Base-by-base conservation (phyloP, 257 asterid species). In the Ilex aquifolium region DNA sequence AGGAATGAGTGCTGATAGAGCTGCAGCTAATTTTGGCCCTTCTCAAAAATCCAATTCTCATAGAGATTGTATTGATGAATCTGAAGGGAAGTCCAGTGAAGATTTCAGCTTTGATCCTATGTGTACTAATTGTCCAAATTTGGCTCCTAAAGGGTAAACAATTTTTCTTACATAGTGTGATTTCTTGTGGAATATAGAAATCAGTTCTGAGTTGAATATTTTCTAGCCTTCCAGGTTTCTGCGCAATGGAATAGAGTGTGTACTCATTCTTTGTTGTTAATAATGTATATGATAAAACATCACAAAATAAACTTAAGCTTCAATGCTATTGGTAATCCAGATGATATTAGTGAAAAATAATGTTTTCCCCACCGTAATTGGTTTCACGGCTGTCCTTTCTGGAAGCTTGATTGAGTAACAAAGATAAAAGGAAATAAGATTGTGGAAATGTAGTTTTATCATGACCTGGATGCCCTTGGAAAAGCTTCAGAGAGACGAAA, bases 41-140 rank as follows among this genome's bases (percentile, higher is more conserved):
- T 54, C 74, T 36, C 56, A 62, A 49, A 70, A 75, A 59, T 76
- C 62, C 57, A 70, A 53, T 55, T 48, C 58, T 62, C 30, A 59
- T 59, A 79, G 76, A 70, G 65, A 68, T 64, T 32, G 50, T 29
- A 72, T 59, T 49, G 78, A 62, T 52, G 69, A 74, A 54, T 68
- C 83, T 40, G 67, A 65, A 55, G 69, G 40, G 63, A 82, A 72
- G 61, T 59, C 74, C 48, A 57, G 30, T 64, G 79, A 78, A 75
- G 86, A 79, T 73, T 86, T 86, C 72, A 57, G 67, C 65, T 72
- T 78, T 12, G 97, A 90, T 76, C 97, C 97, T 14, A 78, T 87
- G 97, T 93, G 97, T 62, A 93, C 97, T 2, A 84, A 90, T 74
- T 93, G 99, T 72, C 99, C 97, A 51, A 56, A 84, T 73, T 72